These are phyloP conservation scores for Pseudogymnoascus sp. DNA, from an alignment of 2,329 filamentous ascomycete species.

Conservation along the genomic window DNA sequence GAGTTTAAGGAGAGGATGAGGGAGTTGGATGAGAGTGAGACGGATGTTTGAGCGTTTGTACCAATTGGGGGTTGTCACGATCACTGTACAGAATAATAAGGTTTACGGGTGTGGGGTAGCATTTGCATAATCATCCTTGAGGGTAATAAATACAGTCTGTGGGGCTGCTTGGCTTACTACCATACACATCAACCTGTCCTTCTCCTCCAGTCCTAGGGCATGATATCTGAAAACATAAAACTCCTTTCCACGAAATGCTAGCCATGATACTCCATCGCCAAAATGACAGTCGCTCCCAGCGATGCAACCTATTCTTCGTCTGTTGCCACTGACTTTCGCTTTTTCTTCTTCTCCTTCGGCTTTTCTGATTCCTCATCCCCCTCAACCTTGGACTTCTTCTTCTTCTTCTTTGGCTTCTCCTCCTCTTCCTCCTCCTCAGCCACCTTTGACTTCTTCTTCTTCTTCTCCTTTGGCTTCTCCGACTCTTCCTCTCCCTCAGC, in stretches of 20 bases:
- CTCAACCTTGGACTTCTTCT: conserved; percentile 23
- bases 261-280: conserved; percentile 10
- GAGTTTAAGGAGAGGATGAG: conserved; percentile 26
- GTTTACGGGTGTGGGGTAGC: neutral
- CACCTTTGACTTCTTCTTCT: conserved; percentile 7
- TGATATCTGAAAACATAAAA: conserved; percentile 11
- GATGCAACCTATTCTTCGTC: conserved; percentile 20
- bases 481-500: conserved; percentile 20
- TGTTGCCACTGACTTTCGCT: conserved; percentile 15
- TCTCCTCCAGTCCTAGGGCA: neutral
- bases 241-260: neutral
- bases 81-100: neutral
- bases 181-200: neutral
- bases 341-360: conserved; percentile 14
- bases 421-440: conserved; percentile 22
- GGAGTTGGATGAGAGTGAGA: conserved; percentile 11
- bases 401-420: conserved; percentile 47
- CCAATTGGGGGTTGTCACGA: neutral
- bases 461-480: conserved; percentile 14
- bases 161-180: neutral
- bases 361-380: conserved; percentile 14
- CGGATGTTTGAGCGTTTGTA: neutral
- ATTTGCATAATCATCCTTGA: neutral
- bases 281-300: conserved; percentile 5
- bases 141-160: neutral